These are phyloP conservation scores for Davidsoniella virescens DNA, from an alignment of 2,329 filamentous ascomycete genomes.

Conservation along the genomic window DNA sequence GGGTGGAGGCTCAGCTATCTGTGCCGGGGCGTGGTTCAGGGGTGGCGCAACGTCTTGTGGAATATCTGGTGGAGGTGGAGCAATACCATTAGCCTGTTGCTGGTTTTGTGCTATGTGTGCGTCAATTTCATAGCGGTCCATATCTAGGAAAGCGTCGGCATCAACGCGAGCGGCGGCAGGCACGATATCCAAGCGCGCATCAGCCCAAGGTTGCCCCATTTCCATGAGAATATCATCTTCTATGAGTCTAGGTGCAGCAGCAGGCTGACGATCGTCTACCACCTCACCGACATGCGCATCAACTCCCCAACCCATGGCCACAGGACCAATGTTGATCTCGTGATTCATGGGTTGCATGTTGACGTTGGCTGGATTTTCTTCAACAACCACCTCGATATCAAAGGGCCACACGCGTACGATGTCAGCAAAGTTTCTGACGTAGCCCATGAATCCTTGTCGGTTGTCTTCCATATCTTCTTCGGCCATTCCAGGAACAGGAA, in stretches of 20 bases:
- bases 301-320: slow-evolving; percentile 2
- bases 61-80: slow-evolving; percentile 17
- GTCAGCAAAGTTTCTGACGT: too few species aligned
- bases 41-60: slow-evolving; percentile 15
- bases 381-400: slow-evolving; percentile 15
- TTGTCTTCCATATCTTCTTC: slow-evolving; percentile 20
- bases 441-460: not conserved
- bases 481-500: slow-evolving; percentile 5
- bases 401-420: not conserved
- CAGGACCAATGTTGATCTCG: slow-evolving; percentile 7
- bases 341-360: not conserved
- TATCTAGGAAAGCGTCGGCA: not conserved
- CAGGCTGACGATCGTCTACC: not conserved
- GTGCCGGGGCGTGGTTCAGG: too few species aligned
- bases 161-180: slow-evolving; percentile 13
- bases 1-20: too few species aligned
- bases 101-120: too few species aligned
- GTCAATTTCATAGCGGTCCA: too few species aligned
- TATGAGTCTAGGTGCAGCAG: not conserved
- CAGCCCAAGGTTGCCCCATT: not conserved
- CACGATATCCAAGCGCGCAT: not conserved
- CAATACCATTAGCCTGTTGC: slow-evolving; percentile 2
- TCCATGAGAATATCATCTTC: not conserved
- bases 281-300: not conserved
- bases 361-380: slow-evolving; percentile 20